Base-by-base conservation (phyloP, 2,329 filamentous ascomycete species). In the Ceratocystis diversiconidia region DNA sequence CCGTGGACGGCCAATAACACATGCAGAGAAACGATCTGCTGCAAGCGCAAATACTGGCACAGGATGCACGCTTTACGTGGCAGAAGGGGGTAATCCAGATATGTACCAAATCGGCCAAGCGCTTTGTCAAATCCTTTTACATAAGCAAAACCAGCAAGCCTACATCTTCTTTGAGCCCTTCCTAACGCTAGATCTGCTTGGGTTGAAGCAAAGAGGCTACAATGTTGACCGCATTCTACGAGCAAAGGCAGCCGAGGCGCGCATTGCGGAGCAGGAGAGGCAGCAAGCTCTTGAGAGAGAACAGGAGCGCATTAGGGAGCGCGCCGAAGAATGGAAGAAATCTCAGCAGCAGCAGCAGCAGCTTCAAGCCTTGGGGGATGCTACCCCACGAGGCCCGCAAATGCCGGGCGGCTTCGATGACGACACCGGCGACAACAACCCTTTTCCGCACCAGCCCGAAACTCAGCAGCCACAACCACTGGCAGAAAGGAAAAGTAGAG, bases 221-320 rank as follows among this genome's bases (percentile, higher is more conserved):
- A 97, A 99, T 70, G 94, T 99, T 48, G 90, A 96, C 72, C 87
- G 94, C 62, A 97, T 99, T 68, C 80, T 99, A 25, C 85, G 90
- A 46, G 87, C 87, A 64, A 95, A 95, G 76, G 90, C 88, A 22
- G 89, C 89, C 1, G 91, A 97, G 74, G 89, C 90, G 5, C 84
- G 89, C 63, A 85, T 97, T 69, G 91, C 90, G 0, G 92, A 96
- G 72, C 88, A 89, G 71, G 85, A 90, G 73, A 83, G 89, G 61
- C 85, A 87, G 71, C 86, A 86, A 71, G 85, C 88, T 44, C 74
- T 91, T 5, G 87, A 89, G 68, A 83, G 84, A 61, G 90, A 95
- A 72, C 83, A 87, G 69, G 82, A 84, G 71, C 80, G 80, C 43
- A 84, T 91, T 25, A 81, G 84, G 71, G 81, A 83, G 69, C 75